These are phyloP conservation scores for Capronia coronata DNA, from an alignment of 2,329 filamentous ascomycete genomes.

Conservation along the genomic window DNA sequence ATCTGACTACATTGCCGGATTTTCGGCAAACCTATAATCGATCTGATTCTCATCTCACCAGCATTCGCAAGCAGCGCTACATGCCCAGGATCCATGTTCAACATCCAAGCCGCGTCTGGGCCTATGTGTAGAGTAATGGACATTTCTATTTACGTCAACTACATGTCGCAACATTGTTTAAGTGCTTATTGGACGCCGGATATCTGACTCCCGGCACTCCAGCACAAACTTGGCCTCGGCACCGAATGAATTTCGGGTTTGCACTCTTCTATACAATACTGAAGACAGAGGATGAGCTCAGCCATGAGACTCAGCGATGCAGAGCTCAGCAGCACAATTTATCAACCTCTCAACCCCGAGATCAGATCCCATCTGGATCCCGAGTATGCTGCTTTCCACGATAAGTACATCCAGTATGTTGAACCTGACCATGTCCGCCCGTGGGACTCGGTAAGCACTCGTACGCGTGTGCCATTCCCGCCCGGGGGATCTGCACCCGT, in stretches of 20 bases:
- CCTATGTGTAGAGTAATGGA: too few species aligned
- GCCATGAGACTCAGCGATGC: neutral
- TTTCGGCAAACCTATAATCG: neutral
- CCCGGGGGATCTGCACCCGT: constrained; percentile 27
- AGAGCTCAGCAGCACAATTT: constrained; percentile 2
- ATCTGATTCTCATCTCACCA: too few species aligned
- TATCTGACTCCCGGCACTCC: too few species aligned
- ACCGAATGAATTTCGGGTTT: too few species aligned
- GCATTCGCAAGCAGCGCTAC: too few species aligned
- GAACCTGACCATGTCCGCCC: constrained; percentile 42
- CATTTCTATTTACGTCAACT: too few species aligned
- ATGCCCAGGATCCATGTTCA: too few species aligned
- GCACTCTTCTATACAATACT: too few species aligned
- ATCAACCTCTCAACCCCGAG: constrained; percentile 43
- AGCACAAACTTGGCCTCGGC: too few species aligned
- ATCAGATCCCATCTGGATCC: constrained; percentile 42
- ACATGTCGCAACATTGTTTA: too few species aligned
- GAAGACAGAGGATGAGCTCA: neutral
- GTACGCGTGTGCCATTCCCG: neutral
- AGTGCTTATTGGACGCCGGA: too few species aligned
- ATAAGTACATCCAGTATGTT: constrained; percentile 48
- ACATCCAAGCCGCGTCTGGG: too few species aligned
- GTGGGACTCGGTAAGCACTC: constrained; percentile 32
- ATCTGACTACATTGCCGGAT: neutral
- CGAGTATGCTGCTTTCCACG: constrained; percentile 49